Evolutionary conservation across 179 eudicot species (phyloP).

Genomic region (Corrigiola litoralis): DNA sequence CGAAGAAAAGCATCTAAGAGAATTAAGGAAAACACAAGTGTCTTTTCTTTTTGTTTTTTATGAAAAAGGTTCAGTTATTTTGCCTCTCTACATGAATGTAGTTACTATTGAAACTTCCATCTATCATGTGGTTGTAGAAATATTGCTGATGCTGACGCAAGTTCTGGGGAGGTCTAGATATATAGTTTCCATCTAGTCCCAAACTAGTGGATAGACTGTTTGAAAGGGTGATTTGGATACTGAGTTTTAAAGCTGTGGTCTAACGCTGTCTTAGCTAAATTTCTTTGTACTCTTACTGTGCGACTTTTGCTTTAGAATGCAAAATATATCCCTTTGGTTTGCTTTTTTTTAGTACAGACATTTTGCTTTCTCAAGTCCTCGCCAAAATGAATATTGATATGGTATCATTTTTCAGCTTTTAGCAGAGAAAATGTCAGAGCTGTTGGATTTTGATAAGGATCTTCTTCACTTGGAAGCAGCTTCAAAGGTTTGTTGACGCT

Average conservation of each 20-base stretch:
- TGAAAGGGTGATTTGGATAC: neutral
- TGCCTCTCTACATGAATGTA: no score
- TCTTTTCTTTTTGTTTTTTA: no score
- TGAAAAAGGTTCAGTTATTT: no score
- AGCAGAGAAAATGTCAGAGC: slow-evolving; percentile 83
- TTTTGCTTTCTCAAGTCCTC: neutral
- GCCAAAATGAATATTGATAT: slow-evolving; percentile 7
- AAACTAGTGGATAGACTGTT: neutral
- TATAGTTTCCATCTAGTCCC: no score
- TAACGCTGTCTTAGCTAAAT: neutral
- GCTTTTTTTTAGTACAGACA: neutral
- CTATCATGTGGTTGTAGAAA: no score
- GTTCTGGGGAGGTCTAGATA: no score
- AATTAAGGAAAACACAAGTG: no score
- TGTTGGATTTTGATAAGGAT: slow-evolving; percentile 93
- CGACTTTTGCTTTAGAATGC: neutral
- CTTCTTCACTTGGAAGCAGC: slow-evolving; percentile 86
- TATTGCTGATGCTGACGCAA: no score
- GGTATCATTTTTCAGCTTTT: slow-evolving; percentile 49
- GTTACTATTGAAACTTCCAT: no score
- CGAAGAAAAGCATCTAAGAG: no score
- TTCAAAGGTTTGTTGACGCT: slow-evolving; percentile 61
- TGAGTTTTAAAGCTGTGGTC: neutral
- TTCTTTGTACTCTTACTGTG: neutral
- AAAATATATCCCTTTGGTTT: neutral